phyloP scores from a whole-genome alignment of 2,329 filamentous ascomycete species.

The Bipolaris bicolor region DNA sequence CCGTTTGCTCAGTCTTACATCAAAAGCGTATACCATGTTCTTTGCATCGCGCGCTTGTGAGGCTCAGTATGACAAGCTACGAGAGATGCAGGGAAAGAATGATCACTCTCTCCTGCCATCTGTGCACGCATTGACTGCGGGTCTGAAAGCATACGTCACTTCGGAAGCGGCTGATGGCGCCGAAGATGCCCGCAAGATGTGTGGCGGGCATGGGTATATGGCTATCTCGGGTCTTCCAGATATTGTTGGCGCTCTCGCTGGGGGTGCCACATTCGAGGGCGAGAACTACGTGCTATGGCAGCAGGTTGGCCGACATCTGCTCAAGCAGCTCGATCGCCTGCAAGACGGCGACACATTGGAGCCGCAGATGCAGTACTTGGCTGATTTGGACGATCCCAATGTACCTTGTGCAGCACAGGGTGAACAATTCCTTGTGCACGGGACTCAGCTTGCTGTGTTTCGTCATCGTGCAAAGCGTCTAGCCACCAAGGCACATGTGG shows the following conservation, averaged over 20 bases:
- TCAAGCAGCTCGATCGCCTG: conserved; percentile 27
- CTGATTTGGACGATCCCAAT: conserved; percentile 4
- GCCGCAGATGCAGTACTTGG: conserved; percentile 6
- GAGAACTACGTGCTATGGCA: conserved; percentile 53
- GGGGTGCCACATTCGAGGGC: conserved; percentile 46
- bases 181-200: conserved; percentile 47
- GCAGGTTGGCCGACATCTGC: conserved; percentile 44
- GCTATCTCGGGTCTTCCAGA: conserved; percentile 42
- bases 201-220: conserved; percentile 50
- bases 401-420: background rate
- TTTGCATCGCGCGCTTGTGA: conserved; percentile 18
- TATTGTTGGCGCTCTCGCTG: conserved; percentile 37
- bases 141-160: conserved; percentile 57
- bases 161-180: conserved; percentile 55
- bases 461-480: conserved; percentile 29
- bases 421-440: conserved; percentile 22
- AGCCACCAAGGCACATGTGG: conserved; percentile 12
- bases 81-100: conserved; percentile 11
- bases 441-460: conserved; percentile 31
- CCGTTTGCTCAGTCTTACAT: conserved; percentile 20
- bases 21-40: conserved; percentile 27
- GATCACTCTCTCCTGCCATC: conserved; percentile 9
- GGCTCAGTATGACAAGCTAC: conserved; percentile 1
- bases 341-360: conserved; percentile 10
- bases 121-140: conserved; percentile 43